Percentiles rank a stretch among this genome's conserved stretches.
Evolutionary conservation across 2,329 filamentous ascomycete genomes (phyloP).

Genomic region (Fusarium heterosporum): DNA sequence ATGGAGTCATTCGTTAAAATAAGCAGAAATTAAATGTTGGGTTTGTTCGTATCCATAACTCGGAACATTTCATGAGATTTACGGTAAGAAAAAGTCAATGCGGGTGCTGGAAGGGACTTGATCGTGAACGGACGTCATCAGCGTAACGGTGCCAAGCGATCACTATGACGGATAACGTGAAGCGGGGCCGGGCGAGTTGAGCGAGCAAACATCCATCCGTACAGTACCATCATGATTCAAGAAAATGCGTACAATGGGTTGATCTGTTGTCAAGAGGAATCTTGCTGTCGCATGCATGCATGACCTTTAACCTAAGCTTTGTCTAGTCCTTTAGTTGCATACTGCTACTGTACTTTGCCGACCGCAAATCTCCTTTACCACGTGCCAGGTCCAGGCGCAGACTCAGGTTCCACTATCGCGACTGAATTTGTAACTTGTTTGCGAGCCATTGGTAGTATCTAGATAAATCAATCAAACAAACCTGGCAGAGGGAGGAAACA

Average conservation of each 20-base stretch:
- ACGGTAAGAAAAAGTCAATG: slow-evolving; percentile 24
- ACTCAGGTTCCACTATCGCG: slow-evolving; percentile 13
- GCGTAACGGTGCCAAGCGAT: slow-evolving; percentile 24
- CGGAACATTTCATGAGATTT: neutral
- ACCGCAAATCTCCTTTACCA: slow-evolving; percentile 19
- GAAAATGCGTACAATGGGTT: neutral
- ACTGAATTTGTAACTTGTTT: slow-evolving; percentile 28
- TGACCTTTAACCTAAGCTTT: slow-evolving; percentile 18
- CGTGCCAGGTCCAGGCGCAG: neutral
- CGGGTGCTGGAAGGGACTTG: neutral
- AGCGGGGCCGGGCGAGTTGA: slow-evolving; percentile 14
- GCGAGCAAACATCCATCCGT: no score
- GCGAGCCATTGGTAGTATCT: slow-evolving; percentile 13
- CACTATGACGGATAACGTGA: slow-evolving; percentile 28
- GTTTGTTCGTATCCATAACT: slow-evolving; percentile 1
- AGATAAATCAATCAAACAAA: neutral
- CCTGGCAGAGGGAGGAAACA: neutral
- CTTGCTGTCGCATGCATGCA: neutral
- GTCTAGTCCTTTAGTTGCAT: slow-evolving; percentile 21
- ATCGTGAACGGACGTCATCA: slow-evolving; percentile 28
- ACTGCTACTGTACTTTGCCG: neutral
- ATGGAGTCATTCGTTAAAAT: neutral
- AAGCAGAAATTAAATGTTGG: slow-evolving; percentile 8
- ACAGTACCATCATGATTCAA: no score
- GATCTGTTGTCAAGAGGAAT: neutral